Evolutionary conservation across 148 eudicot species (phyloP), one percentile per base, ranked within the genome.

Genomic region (Silene uniflora): DNA sequence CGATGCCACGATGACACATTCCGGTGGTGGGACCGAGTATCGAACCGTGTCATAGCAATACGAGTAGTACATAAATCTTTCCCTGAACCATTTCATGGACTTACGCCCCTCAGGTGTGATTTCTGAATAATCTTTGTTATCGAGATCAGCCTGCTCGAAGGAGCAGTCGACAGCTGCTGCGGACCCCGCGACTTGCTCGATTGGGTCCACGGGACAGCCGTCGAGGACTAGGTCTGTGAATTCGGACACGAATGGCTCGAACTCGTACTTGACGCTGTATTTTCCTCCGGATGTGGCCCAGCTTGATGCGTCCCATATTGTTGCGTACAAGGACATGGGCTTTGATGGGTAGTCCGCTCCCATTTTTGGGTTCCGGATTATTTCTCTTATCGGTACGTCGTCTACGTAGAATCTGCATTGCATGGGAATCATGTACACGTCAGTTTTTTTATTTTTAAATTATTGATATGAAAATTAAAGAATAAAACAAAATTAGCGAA

Each of bases 261-360:
- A 86, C 61, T 75, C 78, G 81, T 95, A 95, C 76, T 88, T 85
- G 76, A 90, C 96, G 18, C 82, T 81, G 82, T 85, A 79, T 16
- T 78, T 84, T 67, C 99, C 99, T 0, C 99, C 99, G 0, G 70
- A 23, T 0, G 99, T 95, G 70, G 99, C 99, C 99, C 99, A 95
- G 54, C 83, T 78, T 1, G 99, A 95, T 39, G 90, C 99, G 76
- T 95, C 99, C 99, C 99, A 95, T 7, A 95, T 92, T 59, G 99
- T 95, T 76, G 96, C 99, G 83, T 95, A 95, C 0, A 92, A 73
- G 13, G 99, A 89, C 99, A 95, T 95, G 17, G 99, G 99, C 72
- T 95, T 95, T 2, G 97, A 86, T 19, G 99, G 99, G 85, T 82
- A 95, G 84, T 95, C 99, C 2, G 87, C 85, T 2, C 96, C 86